phyloP scores from a whole-genome alignment of 441 rosid genomes.

The Populus hybrid region DNA sequence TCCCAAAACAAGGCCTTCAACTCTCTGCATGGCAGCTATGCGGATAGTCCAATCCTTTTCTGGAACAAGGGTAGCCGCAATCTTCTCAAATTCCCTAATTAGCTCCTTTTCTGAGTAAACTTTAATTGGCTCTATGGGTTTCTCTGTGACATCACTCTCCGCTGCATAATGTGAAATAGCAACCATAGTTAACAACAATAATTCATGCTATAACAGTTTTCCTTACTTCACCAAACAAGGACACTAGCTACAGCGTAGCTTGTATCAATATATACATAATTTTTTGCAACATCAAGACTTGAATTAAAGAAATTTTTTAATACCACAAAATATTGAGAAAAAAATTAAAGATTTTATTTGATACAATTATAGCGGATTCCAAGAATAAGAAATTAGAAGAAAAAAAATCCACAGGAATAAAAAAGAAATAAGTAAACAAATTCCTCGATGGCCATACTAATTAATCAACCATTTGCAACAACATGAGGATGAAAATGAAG shows the following conservation, averaged over 20 bases:
- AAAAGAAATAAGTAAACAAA: conserved; percentile 10
- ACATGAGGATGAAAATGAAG: background rate
- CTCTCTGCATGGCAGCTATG: conserved; percentile 96
- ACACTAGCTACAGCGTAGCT: background rate
- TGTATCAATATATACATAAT: background rate
- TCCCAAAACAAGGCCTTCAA: conserved; percentile 94
- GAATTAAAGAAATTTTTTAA: background rate
- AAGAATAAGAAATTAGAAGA: no score
- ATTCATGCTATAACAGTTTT: background rate
- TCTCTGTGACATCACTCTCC: conserved; percentile 71
- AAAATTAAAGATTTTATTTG: no score
- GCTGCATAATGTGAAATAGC: conserved; percentile 37
- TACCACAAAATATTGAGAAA: no score
- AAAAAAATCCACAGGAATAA: no score
- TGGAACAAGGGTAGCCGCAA: conserved; percentile 80
- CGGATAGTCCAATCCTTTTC: conserved; percentile 99
- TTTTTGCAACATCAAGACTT: background rate
- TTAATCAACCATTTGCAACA: conserved; percentile 3
- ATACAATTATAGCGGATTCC: no score
- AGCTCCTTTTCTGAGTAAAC: conserved; percentile 96
- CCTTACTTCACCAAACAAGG: background rate
- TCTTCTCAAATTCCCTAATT: conserved; percentile 86
- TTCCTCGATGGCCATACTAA: conserved; percentile 1
- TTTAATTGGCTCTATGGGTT: conserved; percentile 72
- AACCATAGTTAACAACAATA: conserved; percentile 3